Percentiles rank a stretch among this genome's conserved stretches.
phyloP scores from a whole-genome alignment of 768 basidiomycete genomes.

The Grammothele lineata region DNA sequence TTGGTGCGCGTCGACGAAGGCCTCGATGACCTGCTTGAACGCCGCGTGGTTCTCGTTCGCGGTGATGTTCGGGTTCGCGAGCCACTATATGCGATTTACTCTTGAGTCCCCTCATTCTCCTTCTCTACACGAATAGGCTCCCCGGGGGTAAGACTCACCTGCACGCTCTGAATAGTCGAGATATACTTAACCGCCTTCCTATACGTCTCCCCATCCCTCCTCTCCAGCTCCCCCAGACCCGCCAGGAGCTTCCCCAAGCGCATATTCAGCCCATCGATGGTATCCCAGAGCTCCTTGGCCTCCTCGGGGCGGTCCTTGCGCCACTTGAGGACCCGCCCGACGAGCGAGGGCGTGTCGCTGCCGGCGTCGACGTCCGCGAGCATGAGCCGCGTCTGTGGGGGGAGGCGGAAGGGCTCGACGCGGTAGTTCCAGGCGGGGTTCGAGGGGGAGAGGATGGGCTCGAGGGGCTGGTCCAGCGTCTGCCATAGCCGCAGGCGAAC shows the following conservation, averaged over 20 bases:
- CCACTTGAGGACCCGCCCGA: conserved; percentile 90
- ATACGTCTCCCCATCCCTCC: conserved; percentile 46
- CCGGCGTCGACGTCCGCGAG: conserved; percentile 96
- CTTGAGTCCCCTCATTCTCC: not conserved
- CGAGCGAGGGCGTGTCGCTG: conserved; percentile 92
- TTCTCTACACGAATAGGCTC: not conserved
- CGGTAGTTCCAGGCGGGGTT: conserved; percentile 73
- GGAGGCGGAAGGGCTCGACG: conserved; percentile 71
- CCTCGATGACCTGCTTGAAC: conserved; percentile 39
- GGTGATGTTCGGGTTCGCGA: conserved; percentile 48
- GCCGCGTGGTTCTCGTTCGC: conserved; percentile 27
- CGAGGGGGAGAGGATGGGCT: conserved; percentile 53
- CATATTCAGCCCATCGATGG: conserved; percentile 59
- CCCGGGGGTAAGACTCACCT: conserved; percentile 33
- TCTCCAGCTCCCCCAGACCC: conserved; percentile 46
- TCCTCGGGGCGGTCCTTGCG: conserved; percentile 56
- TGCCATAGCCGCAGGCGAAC: not conserved
- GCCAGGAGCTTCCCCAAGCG: conserved; percentile 50
- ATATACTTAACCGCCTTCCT: conserved; percentile 56
- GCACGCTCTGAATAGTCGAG: conserved; percentile 52
- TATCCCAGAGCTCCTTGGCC: conserved; percentile 63
- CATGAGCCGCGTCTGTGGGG: conserved; percentile 78
- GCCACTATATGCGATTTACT: conserved; percentile 20
- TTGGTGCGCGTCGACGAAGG: conserved; percentile 54
- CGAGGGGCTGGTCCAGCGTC: conserved; percentile 28